phyloP scores from a whole-genome alignment of 768 basidiomycete species.

The Cubamyces sp. region DNA sequence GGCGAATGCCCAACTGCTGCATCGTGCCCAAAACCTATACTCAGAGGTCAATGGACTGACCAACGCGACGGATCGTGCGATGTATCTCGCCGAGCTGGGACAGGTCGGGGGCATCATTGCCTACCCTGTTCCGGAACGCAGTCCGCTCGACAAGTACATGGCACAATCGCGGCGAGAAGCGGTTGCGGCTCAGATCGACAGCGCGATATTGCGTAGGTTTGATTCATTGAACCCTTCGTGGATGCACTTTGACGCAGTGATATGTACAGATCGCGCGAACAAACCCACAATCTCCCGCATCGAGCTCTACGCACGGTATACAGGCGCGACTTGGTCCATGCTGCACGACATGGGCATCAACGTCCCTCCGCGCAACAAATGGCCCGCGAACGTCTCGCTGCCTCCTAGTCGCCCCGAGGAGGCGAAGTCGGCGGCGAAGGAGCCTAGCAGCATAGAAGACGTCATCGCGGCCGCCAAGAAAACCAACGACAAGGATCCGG shows the following conservation, averaged over 20 bases:
- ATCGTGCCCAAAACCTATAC: conserved; percentile 69
- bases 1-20: conserved; percentile 49
- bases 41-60: conserved; percentile 60
- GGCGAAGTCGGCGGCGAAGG: conserved; percentile 2
- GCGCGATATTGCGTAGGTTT: conserved; percentile 79
- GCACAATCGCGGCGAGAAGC: conserved; percentile 75
- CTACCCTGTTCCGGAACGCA: conserved; percentile 80
- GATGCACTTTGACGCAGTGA: not conserved
- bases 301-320: conserved; percentile 70
- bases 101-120: conserved; percentile 80
- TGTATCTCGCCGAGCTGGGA: conserved; percentile 70
- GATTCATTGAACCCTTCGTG: not conserved
- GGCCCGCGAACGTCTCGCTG: conserved; percentile 48
- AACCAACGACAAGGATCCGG: conserved; percentile 38
- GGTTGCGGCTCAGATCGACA: conserved; percentile 87
- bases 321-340: conserved; percentile 59
- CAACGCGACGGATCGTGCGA: conserved; percentile 55
- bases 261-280: conserved; percentile 50
- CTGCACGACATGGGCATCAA: conserved; percentile 55
- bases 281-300: conserved; percentile 59
- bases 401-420: conserved; percentile 37
- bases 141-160: conserved; percentile 76
- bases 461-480: conserved; percentile 30
- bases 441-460: conserved; percentile 7
- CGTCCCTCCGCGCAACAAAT: conserved; percentile 41